Base-by-base conservation (phyloP, 2,329 filamentous ascomycete species). In the Penicillium hordei region DNA sequence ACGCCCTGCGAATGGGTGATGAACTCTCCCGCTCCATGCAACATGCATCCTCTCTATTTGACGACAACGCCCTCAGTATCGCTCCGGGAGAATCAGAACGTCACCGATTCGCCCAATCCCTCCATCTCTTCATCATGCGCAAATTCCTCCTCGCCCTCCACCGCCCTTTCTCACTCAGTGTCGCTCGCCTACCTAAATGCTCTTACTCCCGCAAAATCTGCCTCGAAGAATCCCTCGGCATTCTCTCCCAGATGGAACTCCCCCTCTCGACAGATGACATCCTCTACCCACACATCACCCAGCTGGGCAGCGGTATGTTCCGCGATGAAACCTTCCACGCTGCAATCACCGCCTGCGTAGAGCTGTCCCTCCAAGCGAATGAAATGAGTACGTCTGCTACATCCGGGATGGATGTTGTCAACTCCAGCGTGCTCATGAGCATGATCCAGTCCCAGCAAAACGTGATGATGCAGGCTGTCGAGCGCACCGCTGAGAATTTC, bases 91-190 rank as follows among this genome's bases (percentile, higher is more conserved):
- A 63, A 12, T 15, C 54, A 12, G 43, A 58, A n/a, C 62, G 59
- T 17, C 57, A 66, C 42, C 61, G 65, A 19, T 74, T 74, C 23
- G 65, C 70, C 5, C 65, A 66, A 40, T 72, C 70, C 3, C 65
- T 85, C 5, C 69, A 83, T 27, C 79, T 84, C 48, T 79, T 81
- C 40, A 72, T 82, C 0, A 73, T 82, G 4, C 80, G 81, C 5
- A 81, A 84, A 15, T 86, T 84, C 63, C 63, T 86, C 2, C 76
- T 86, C 15, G 76, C 79, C 0, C 72, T 87, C 0, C 84, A 87
- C 60, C 78, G 76, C 8, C 74, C 73, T 1, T 75, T 72, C 50
- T 71, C 70, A 1, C 60, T 71, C n/a, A 73, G 70, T 55, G 69
- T 74, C 13, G 62, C 66, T 12, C 59, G 65, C 3, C 62, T 72